Percentiles rank a stretch among this genome's conserved stretches.
phyloP scores from a whole-genome alignment of 2,329 filamentous ascomycete genomes.

The Immersiporthe knoxdaviesiana region DNA sequence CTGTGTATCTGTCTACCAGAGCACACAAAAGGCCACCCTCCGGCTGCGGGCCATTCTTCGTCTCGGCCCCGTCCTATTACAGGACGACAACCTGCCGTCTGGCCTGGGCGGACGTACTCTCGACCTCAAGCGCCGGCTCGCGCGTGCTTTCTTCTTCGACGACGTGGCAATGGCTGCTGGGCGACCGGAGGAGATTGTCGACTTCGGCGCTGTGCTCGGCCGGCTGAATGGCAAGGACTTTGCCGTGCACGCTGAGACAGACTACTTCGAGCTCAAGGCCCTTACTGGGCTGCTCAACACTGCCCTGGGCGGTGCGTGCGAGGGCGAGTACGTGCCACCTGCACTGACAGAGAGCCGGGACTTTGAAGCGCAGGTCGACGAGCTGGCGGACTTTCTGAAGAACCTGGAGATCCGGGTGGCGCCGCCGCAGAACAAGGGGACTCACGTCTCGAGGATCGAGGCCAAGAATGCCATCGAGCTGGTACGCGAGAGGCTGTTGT shows the following conservation, averaged over 20 bases:
- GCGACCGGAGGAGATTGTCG: constrained; percentile 47
- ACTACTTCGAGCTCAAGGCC: constrained; percentile 72
- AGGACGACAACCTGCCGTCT: neutral
- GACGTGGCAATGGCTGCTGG: constrained; percentile 47
- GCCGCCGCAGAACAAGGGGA: constrained; percentile 72
- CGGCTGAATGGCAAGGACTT: constrained; percentile 55
- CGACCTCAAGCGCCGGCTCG: constrained; percentile 68
- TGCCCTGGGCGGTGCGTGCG: constrained; percentile 66
- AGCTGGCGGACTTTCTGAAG: constrained; percentile 63
- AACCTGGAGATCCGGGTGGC: constrained; percentile 65
- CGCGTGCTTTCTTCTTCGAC: constrained; percentile 64
- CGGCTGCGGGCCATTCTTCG: constrained; percentile 61
- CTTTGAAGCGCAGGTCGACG: constrained; percentile 76
- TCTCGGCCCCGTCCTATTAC: constrained; percentile 56
- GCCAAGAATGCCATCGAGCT: constrained; percentile 77
- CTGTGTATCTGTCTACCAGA: constrained; percentile 50
- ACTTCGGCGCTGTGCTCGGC: constrained; percentile 48
- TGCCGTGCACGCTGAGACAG: constrained; percentile 55
- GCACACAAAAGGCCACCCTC: constrained; percentile 53
- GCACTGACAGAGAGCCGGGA: constrained; percentile 27
- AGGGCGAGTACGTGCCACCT: constrained; percentile 31
- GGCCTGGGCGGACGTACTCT: constrained; percentile 44
- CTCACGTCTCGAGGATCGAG: constrained; percentile 70
- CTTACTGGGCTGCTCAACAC: constrained; percentile 72
- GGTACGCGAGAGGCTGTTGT: constrained; percentile 72